phyloP scores from a whole-genome alignment of 192 early-diverging fungal species.

The Thoreauomyces humboldtii region DNA sequence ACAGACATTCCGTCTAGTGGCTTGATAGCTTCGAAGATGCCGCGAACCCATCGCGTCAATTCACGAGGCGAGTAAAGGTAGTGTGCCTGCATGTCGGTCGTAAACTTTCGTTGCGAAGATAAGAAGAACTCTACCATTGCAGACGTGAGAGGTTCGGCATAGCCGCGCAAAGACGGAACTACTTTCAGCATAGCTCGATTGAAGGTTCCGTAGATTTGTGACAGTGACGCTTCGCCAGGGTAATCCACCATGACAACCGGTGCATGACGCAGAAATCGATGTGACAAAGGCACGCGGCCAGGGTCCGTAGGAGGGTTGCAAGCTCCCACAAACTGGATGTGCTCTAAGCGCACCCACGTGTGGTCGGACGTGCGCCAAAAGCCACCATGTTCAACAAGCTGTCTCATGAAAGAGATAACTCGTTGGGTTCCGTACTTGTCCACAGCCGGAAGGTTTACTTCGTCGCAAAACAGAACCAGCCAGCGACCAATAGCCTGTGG shows the following conservation, averaged over 20 bases:
- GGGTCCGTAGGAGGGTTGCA: conserved; percentile 99
- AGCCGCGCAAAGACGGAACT: conserved; percentile 83
- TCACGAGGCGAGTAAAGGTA: conserved; percentile 99
- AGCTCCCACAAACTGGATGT: conserved; percentile 99
- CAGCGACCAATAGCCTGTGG: conserved; percentile 83
- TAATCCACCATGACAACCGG: conserved; percentile 98
- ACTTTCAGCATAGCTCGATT: conserved; percentile 90
- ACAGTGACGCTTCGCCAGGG: conserved; percentile 85
- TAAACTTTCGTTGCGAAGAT: conserved; percentile 86
- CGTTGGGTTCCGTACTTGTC: conserved; percentile 99
- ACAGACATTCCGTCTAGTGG: conserved; percentile 69
- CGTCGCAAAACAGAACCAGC: conserved; percentile 99
- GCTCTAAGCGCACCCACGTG: conserved; percentile 91
- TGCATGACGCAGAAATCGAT: conserved; percentile 94
- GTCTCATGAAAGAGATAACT: conserved; percentile 94
- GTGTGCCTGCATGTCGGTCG: conserved; percentile 97
- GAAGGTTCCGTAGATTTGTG: conserved; percentile 96
- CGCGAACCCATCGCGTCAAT: conserved; percentile 97
- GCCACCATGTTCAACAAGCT: conserved; percentile 91
- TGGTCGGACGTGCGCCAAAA: conserved; percentile 94
- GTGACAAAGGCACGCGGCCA: conserved; percentile 92
- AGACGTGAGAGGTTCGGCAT: conserved; percentile 83
- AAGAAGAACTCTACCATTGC: conserved; percentile 98
- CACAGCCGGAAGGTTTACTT: conserved; percentile 95
- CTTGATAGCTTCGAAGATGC: conserved; percentile 93